Evolutionary conservation across 1,284 basidiomycete species (phyloP).

Genomic region (Cryptococcus floricola): DNA sequence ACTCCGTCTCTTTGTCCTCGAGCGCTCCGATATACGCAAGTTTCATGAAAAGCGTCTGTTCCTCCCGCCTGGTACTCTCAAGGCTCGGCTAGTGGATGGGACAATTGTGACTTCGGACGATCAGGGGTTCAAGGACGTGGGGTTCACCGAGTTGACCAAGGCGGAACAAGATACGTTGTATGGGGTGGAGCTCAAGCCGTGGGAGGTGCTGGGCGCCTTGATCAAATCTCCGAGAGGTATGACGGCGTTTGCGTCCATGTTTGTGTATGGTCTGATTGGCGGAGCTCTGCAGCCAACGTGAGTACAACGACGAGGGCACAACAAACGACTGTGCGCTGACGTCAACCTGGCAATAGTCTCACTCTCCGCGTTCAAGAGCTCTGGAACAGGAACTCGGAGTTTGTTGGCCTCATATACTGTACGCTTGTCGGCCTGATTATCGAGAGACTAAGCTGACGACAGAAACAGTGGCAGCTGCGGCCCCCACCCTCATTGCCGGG

Average conservation of each 20-base stretch:
- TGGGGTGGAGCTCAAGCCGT: constrained; percentile 30
- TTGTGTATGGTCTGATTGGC: constrained; percentile 57
- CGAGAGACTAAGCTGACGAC: background rate
- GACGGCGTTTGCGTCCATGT: constrained; percentile 55
- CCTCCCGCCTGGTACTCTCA: background rate
- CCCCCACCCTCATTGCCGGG: constrained; percentile 61
- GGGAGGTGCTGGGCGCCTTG: constrained; percentile 53
- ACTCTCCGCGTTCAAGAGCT: constrained; percentile 61
- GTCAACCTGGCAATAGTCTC: constrained; percentile 47
- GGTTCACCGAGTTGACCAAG: background rate
- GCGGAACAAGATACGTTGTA: background rate
- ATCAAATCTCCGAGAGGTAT: constrained; percentile 58
- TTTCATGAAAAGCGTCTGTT: constrained; percentile 11
- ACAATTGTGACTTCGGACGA: background rate
- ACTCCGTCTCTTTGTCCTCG: constrained; percentile 52
- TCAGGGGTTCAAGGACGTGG: background rate
- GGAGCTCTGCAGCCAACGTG: constrained; percentile 38
- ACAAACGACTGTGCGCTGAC: background rate
- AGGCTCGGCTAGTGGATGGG: background rate
- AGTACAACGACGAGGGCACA: constrained; percentile 1
- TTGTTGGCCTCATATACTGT: constrained; percentile 65
- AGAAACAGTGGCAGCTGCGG: constrained; percentile 57
- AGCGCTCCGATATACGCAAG: constrained; percentile 47
- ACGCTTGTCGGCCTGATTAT: background rate
- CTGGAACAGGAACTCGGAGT: constrained; percentile 59